These are phyloP conservation scores for Heliophila coronopifolia DNA, from an alignment of 441 rosid genomes.

Conservation along the genomic window DNA sequence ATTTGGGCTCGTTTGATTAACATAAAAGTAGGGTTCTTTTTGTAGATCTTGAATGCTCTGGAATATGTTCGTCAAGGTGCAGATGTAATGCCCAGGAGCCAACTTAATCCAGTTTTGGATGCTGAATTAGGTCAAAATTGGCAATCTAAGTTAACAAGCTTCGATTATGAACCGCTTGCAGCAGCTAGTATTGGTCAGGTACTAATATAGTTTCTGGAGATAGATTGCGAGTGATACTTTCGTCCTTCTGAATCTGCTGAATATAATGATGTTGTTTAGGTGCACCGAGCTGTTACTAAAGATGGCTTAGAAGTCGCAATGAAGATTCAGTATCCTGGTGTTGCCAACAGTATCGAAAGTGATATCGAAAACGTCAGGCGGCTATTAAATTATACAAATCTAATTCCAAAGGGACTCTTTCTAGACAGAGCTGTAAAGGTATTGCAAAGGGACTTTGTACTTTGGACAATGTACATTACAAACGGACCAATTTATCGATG, in stretches of 20 bases:
- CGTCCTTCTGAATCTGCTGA: background rate
- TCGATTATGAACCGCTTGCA: slow-evolving; percentile 90
- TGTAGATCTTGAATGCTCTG: slow-evolving; percentile 84
- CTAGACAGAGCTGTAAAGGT: slow-evolving; percentile 94
- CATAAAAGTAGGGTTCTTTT: slow-evolving; percentile 19
- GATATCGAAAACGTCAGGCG: slow-evolving; percentile 90
- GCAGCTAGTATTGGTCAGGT: slow-evolving; percentile 99
- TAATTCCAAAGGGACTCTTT: slow-evolving; percentile 86
- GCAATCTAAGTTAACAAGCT: slow-evolving; percentile 69
- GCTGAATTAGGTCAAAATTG: slow-evolving; percentile 73
- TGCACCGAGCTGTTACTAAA: slow-evolving; percentile 72
- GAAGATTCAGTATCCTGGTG: slow-evolving; percentile 98
- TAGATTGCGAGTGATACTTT: background rate
- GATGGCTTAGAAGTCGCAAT: slow-evolving; percentile 71
- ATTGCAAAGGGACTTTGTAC: too few relatives aligned
- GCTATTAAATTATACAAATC: slow-evolving; percentile 67
- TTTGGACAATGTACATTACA: background rate
- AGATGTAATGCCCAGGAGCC: slow-evolving; percentile 94
- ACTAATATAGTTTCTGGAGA: slow-evolving; percentile 22
- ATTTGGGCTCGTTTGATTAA: background rate
- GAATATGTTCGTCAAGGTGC: slow-evolving; percentile 99
- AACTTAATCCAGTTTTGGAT: slow-evolving; percentile 76
- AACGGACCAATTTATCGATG: background rate
- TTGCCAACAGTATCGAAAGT: slow-evolving; percentile 88
- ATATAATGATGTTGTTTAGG: slow-evolving; percentile 42